Conservation (phyloP, 2,329 filamentous ascomycete species). For the Aspergillus pseudoglaucus region DNA sequence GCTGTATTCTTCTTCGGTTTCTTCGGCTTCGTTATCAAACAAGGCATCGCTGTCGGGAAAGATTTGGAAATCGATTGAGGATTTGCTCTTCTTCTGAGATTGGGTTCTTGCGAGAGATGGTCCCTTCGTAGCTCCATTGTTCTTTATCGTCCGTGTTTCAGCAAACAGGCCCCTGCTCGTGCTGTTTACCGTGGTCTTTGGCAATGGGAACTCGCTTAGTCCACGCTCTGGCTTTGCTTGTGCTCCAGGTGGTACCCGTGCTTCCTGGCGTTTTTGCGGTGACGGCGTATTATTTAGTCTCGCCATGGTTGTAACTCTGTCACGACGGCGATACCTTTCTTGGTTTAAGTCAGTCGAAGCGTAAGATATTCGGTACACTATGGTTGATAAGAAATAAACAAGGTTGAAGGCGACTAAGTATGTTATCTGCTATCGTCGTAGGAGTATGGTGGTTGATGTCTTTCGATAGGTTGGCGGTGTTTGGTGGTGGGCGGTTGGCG, state of each 20-base stretch:
- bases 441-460: not conserved
- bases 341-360: too few species aligned
- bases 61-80: slow-evolving; percentile 21
- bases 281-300: slow-evolving; percentile 1
- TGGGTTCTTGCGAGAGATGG: slow-evolving; percentile 7
- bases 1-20: not conserved
- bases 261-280: not conserved
- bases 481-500: not conserved
- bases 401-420: not conserved
- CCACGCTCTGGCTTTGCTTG: not conserved
- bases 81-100: slow-evolving; percentile 13
- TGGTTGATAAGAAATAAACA: not conserved
- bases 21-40: slow-evolving; percentile 10
- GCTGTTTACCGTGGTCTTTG: slow-evolving; percentile 5
- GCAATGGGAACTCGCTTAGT: not conserved
- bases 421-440: not conserved
- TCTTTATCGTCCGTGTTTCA: slow-evolving; percentile 5
- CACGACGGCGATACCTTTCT: too few species aligned
- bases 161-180: not conserved
- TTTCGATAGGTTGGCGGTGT: not conserved
- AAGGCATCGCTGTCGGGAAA: slow-evolving; percentile 22
- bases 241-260: not conserved
- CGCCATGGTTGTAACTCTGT: not conserved
- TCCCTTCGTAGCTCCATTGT: slow-evolving; percentile 5
- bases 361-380: too few species aligned